Evolutionary conservation across 768 basidiomycete species (phyloP).

Genomic region (Clathrus columnatus): DNA sequence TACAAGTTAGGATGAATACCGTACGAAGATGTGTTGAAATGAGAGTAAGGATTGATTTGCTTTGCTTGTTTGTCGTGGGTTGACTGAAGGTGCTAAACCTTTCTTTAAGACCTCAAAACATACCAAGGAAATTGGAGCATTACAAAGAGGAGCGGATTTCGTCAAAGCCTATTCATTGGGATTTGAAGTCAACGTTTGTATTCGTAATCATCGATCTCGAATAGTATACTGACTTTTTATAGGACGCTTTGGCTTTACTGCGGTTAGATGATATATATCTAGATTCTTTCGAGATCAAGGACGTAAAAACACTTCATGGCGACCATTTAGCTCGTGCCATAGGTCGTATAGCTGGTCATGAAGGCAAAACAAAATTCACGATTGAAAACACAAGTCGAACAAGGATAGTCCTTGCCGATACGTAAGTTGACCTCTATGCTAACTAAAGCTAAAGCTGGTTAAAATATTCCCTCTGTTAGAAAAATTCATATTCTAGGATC

Average conservation of each 20-base stretch:
- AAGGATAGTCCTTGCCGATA: slow-evolving; percentile 96
- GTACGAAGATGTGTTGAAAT: slow-evolving; percentile 84
- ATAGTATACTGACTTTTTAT: slow-evolving; percentile 2
- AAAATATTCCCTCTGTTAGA: slow-evolving; percentile 31
- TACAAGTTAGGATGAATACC: slow-evolving; percentile 97
- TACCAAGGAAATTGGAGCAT: slow-evolving; percentile 84
- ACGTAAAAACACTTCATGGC: slow-evolving; percentile 95
- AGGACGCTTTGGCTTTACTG: slow-evolving; percentile 94
- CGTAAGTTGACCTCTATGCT: slow-evolving; percentile 43
- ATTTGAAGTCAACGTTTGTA: slow-evolving; percentile 83
- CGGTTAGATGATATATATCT: slow-evolving; percentile 95
- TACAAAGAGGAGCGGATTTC: slow-evolving; percentile 97
- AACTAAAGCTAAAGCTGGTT: slow-evolving; percentile 12
- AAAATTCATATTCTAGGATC: slow-evolving; percentile 99
- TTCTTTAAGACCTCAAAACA: slow-evolving; percentile 80
- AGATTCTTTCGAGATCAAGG: slow-evolving; percentile 98
- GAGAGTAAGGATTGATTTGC: slow-evolving; percentile 48
- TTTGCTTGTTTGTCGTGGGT: background rate
- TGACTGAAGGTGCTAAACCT: background rate
- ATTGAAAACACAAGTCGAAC: slow-evolving; percentile 97
- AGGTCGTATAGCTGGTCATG: slow-evolving; percentile 98
- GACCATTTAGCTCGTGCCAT: slow-evolving; percentile 98
- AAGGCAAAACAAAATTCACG: slow-evolving; percentile 97
- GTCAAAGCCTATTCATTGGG: slow-evolving; percentile 91
- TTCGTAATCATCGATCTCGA: background rate